Base-by-base conservation (phyloP, 768 basidiomycete genomes). In the Lentinula lateritia region DNA sequence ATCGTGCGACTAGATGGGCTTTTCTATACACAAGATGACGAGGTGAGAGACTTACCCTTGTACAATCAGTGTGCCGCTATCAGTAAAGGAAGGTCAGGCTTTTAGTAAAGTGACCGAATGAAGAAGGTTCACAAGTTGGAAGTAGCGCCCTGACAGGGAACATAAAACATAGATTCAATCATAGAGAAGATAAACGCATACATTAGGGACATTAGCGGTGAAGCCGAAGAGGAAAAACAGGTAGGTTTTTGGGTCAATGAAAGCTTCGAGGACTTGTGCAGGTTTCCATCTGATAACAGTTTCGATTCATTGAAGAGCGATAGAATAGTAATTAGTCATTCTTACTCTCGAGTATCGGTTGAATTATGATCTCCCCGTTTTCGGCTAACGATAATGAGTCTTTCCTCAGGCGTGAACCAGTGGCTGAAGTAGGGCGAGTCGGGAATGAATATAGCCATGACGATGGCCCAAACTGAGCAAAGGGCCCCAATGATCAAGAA, bases 401-500 rank as follows among this genome's bases (percentile, higher is more conserved):
- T 68, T 62, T 77, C 73, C 32, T 67, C 61, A 7, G 69, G 65
- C 4, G 63, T 72, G 62, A 77, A 69, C 68, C 72, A 74, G 39
- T 65, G 67, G 0, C 74, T 70, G 48, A 63, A 64, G 57, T 70
- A 67, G 0, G 74, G 75, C 16, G 73, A 72, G 62, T 75, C 75
- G 13, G 76, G 71, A 32, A 77, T 66, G 60, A 72, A 69, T 52
- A 75, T 63, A 46, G 61, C 68, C 52, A 75, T 62, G 36, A 71
- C 55, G 36, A 74, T 63, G 9, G 68, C 66, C 71, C 73, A 74
- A 2, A 64, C 55, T 35, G 65, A 65, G 62, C 73, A 74, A 36
- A 75, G 62, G 12, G 69, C 69, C n/a, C 74, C 74, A 43, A 75
- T 66, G 58, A 77, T 69, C 28, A 75, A 9, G 65, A 73, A 70